These are phyloP conservation scores for Podaxis sp. DNA, from an alignment of 768 basidiomycete species.

Conservation along the genomic window DNA sequence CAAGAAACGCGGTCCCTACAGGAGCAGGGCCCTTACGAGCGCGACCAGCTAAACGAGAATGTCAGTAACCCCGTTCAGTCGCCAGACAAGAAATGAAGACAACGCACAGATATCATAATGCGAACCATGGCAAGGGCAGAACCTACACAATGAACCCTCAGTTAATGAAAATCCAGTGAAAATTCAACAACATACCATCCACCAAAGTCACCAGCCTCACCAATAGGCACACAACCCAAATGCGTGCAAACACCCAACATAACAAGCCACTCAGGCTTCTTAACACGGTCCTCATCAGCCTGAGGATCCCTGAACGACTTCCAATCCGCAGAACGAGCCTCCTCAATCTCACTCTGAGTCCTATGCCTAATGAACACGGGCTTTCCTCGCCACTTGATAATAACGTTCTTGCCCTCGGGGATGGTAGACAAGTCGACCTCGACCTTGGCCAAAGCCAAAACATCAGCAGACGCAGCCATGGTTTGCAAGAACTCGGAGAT, in stretches of 20 bases:
- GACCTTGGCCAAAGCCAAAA: slow-evolving; percentile 96
- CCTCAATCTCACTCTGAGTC: slow-evolving; percentile 86
- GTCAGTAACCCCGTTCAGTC: slow-evolving; percentile 16
- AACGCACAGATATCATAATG: slow-evolving; percentile 92
- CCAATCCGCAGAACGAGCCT: slow-evolving; percentile 85
- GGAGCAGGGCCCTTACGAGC: slow-evolving; percentile 96
- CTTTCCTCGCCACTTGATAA: slow-evolving; percentile 99
- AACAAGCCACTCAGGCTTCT: slow-evolving; percentile 96
- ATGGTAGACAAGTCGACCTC: slow-evolving; percentile 89
- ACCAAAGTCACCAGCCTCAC: slow-evolving; percentile 95
- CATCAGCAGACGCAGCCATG: slow-evolving; percentile 97
- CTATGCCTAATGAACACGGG: slow-evolving; percentile 99
- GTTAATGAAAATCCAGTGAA: slow-evolving; percentile 2
- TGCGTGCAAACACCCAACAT: slow-evolving; percentile 96
- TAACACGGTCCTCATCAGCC: slow-evolving; percentile 81
- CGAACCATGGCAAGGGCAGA: slow-evolving; percentile 99
- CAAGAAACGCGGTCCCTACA: slow-evolving; percentile 45
- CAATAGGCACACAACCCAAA: slow-evolving; percentile 97
- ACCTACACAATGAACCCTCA: slow-evolving; percentile 42
- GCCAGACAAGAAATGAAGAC: neutral
- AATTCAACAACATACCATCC: slow-evolving; percentile 72
- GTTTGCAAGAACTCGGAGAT: slow-evolving; percentile 93
- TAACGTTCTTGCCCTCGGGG: slow-evolving; percentile 96
- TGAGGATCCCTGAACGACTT: slow-evolving; percentile 91
- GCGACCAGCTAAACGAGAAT: slow-evolving; percentile 69